Percentiles rank a stretch among this genome's conserved stretches.
Evolutionary conservation across 2,329 filamentous ascomycete species (phyloP).

Genomic region (Pseudocercospora eumusae): DNA sequence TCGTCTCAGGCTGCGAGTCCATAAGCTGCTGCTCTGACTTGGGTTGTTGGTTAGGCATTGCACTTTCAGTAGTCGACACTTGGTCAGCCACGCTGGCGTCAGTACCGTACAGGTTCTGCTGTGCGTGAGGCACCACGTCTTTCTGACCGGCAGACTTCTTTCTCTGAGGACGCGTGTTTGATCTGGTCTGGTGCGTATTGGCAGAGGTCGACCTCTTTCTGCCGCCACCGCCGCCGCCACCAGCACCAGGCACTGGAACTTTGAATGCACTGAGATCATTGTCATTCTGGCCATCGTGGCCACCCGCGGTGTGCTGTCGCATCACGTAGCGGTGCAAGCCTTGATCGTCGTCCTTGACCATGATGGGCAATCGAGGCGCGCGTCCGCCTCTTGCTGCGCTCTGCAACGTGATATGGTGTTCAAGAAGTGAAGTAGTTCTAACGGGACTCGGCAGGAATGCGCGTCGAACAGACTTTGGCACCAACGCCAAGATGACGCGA

Average conservation of each 20-base stretch:
- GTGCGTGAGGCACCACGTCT: not conserved
- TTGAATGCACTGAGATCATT: not conserved
- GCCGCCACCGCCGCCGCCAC: not conserved
- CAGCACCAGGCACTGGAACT: not conserved
- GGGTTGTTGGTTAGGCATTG: not conserved
- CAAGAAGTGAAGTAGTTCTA: too few relatives aligned
- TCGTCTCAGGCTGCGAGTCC: not conserved
- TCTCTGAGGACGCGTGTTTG: not conserved
- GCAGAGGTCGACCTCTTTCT: not conserved
- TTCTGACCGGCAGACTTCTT: not conserved
- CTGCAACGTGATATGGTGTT: not conserved
- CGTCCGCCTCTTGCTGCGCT: not conserved
- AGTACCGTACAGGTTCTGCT: conserved; percentile 11
- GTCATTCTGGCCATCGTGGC: not conserved
- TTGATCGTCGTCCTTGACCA: conserved; percentile 2
- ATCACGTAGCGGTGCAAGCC: conserved; percentile 17
- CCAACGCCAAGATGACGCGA: not conserved
- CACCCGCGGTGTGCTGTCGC: conserved; percentile 11
- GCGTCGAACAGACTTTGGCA: not conserved
- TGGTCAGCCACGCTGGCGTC: conserved; percentile 21
- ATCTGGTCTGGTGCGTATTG: conserved; percentile 1
- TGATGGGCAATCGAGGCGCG: not conserved
- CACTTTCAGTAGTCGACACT: conserved; percentile 8
- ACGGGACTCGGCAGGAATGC: not conserved
- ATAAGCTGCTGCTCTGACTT: conserved; percentile 3